These are phyloP conservation scores for Perkinsus olseni DNA, from an alignment of 169 alveolate genomes.

Conservation along the genomic window DNA sequence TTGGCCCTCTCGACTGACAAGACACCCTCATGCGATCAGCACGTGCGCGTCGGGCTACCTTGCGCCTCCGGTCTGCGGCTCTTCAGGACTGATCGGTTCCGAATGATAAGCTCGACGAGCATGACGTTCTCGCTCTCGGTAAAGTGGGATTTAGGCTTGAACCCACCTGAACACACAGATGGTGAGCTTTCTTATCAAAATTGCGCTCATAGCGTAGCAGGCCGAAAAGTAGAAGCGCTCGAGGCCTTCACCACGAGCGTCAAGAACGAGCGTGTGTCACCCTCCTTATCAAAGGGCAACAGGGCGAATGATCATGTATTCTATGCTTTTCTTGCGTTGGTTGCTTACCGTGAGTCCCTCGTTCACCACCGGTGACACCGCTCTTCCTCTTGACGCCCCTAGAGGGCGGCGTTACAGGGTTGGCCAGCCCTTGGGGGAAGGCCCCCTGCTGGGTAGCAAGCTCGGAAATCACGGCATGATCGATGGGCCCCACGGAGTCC, in stretches of 20 bases:
- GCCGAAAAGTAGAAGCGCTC: no score
- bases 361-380: neutral
- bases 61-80: neutral
- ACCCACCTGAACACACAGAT: neutral
- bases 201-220: no score
- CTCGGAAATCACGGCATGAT: neutral
- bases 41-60: neutral
- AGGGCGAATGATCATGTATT: no score
- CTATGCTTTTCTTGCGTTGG: no score
- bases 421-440: neutral
- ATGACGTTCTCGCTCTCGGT: neutral
- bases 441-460: neutral
- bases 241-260: no score
- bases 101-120: neutral
- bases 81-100: neutral
- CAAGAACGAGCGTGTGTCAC: no score
- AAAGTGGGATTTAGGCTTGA: neutral
- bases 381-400: neutral
- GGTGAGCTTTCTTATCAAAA: no score
- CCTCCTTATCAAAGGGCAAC: no score
- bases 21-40: neutral
- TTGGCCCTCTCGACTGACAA: neutral
- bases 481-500: neutral
- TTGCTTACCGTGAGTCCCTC: neutral
- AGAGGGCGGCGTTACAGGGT: neutral